A percentile compares a stretch with the other conserved stretches of the same genome.
Conservation (phyloP, 2,329 filamentous ascomycete genomes). For the Hymenoscyphus infarciens region DNA sequence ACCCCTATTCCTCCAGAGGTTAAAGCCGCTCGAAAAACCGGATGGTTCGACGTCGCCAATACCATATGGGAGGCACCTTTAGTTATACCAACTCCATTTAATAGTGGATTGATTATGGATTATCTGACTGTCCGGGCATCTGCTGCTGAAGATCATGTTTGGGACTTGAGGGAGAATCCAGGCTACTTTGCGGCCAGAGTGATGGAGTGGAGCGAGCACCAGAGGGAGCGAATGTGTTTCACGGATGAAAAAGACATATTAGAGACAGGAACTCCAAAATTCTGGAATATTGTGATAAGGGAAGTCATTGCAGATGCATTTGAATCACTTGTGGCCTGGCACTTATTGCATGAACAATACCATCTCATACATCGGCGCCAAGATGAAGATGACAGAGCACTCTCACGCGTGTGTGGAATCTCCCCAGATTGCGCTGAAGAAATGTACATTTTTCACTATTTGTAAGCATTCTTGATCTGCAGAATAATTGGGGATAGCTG, state of each 20-base stretch:
- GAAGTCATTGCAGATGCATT: background rate
- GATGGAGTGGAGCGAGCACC: background rate
- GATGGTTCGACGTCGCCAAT: background rate
- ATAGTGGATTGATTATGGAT: background rate
- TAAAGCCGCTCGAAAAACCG: background rate
- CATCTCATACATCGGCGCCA: background rate
- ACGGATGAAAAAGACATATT: background rate
- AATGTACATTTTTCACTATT: background rate
- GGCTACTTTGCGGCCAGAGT: background rate
- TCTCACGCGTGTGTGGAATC: background rate
- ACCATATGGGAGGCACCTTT: background rate
- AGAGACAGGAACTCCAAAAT: background rate
- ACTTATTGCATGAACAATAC: background rate
- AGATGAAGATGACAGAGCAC: background rate
- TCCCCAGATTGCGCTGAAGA: background rate
- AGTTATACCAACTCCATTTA: background rate
- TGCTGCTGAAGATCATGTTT: constrained; percentile 7
- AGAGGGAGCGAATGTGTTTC: background rate
- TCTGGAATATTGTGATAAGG: background rate
- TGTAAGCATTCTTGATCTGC: background rate
- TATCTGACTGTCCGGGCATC: background rate
- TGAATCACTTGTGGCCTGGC: background rate
- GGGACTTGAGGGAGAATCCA: constrained; percentile 4
- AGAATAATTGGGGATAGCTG: background rate
- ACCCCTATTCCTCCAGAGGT: background rate